Percentiles rank a stretch among this genome's conserved stretches.
Evolutionary conservation across 768 basidiomycete genomes (phyloP).

Genomic region (Auriculariales sp.): DNA sequence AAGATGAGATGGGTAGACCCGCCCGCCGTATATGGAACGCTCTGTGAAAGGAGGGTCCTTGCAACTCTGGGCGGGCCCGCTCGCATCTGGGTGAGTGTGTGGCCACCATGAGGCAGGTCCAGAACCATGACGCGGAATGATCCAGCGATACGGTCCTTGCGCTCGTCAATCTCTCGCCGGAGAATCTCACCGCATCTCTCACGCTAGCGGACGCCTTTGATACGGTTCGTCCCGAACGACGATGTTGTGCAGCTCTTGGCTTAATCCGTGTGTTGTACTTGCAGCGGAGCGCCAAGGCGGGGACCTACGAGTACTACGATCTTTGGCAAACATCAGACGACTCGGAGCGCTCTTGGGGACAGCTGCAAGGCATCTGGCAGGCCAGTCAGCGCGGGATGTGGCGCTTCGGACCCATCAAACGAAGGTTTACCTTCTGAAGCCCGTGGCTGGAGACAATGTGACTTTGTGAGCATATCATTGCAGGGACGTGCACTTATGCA

Average conservation of each 20-base stretch:
- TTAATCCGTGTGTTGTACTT: neutral
- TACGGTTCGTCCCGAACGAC: slow-evolving; percentile 10
- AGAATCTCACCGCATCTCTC: slow-evolving; percentile 15
- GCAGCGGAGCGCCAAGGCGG: slow-evolving; percentile 3
- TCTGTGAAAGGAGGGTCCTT: slow-evolving; percentile 14
- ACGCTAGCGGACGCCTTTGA: slow-evolving; percentile 21
- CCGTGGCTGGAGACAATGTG: neutral
- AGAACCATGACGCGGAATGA: neutral
- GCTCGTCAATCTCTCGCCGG: slow-evolving; percentile 20
- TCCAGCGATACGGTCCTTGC: slow-evolving; percentile 18
- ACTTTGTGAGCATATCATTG: neutral
- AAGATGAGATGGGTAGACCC: slow-evolving; percentile 18
- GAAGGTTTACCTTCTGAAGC: slow-evolving; percentile 10
- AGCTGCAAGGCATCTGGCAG: neutral
- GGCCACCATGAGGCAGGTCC: neutral
- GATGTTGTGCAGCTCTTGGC: neutral
- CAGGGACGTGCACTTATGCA: too few relatives aligned
- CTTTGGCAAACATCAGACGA: slow-evolving; percentile 23
- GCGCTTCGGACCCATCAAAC: slow-evolving; percentile 16
- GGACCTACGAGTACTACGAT: slow-evolving; percentile 14
- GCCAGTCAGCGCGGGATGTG: slow-evolving; percentile 6
- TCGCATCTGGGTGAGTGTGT: slow-evolving; percentile 17
- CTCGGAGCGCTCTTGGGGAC: slow-evolving; percentile 11
- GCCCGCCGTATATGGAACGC: slow-evolving; percentile 21
- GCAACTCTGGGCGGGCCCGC: slow-evolving; percentile 19